Evolutionary conservation across 2,329 filamentous ascomycete genomes (phyloP), one percentile per base, ranked within the genome.

Genomic region (Gnomoniopsis smithogilvyi): DNA sequence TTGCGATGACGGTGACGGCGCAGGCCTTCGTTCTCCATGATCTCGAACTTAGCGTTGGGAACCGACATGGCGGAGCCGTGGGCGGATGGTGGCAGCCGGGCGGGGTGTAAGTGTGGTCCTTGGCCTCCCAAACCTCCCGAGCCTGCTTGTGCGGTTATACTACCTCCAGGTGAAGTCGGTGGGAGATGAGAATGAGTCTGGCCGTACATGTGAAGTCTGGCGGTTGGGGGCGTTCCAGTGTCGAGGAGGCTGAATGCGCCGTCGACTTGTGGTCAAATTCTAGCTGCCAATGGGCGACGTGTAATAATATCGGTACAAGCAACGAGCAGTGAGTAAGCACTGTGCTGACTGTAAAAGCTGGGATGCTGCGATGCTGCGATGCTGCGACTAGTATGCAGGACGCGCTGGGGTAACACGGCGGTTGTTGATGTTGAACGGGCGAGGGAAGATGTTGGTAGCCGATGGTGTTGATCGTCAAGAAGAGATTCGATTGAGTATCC

Each of bases 41-140:
- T 36, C 24, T 62, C 52, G 10, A 52, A 56, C 49, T 62, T 63
- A 17, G 46, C 56, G 43, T 53, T 51, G 19, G 58, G 33, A n/a
- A 15, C 46, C 45, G 54, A 56, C 54, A 56, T 56, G 21, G 46
- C 46, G 14, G 54, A 43, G 45, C 54, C 54, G 26, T 46, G 33
- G 22, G 15, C 53, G 45, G 53, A 54, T 22, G 52, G 52, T 15
- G 26, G 41, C 3, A 47, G 41, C 15, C 14, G 52, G 10, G 41
- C 43, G 11, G 52, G 33, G 33, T 47, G 52, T 47, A 19, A 30
- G 41, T 45, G 41, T 19, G 41, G 41, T 45, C 41, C 41, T 45
- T 45, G 41, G 19, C 41, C 41, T 45, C 41, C 15, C 19, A 19
- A 6, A 45, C 41, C 17, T 45, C 41, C 41, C 17, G 17, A 10